A percentile compares a stretch with the other conserved stretches of the same genome.
Conservation (phyloP, 225 moss, liverwort and hornwort species). For the Marchantia polymorpha region DNA sequence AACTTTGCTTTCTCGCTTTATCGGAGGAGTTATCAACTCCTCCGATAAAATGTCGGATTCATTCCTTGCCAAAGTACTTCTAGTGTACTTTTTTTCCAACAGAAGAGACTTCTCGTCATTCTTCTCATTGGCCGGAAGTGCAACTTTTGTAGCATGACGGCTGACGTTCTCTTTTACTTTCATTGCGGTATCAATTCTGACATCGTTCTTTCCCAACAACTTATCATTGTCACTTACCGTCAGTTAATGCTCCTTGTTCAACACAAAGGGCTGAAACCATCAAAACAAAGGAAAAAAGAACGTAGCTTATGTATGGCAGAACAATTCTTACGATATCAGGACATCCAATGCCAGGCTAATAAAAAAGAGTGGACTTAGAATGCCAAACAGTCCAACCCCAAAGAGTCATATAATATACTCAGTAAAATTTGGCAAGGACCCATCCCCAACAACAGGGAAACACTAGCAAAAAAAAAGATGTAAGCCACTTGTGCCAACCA, state of each 20-base stretch:
- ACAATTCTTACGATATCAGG: slow-evolving; percentile 86
- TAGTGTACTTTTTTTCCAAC: slow-evolving; percentile 14
- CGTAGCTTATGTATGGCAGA: slow-evolving; percentile 60
- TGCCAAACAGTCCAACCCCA: slow-evolving; percentile 75
- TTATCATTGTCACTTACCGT: slow-evolving; percentile 26
- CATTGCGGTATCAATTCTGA: slow-evolving; percentile 1
- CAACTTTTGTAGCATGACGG: slow-evolving; percentile 7
- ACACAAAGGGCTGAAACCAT: slow-evolving; percentile 77
- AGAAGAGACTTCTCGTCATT: slow-evolving; percentile 34
- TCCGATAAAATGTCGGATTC: slow-evolving; percentile 20
- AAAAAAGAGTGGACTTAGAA: slow-evolving; percentile 44
- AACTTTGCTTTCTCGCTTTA: slow-evolving; percentile 34
- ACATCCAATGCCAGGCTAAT: slow-evolving; percentile 59
- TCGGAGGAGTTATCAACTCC: slow-evolving; percentile 31
- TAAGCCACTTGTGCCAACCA: slow-evolving; percentile 63
- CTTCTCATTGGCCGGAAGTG: slow-evolving; percentile 5
- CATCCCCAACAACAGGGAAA: slow-evolving; percentile 94
- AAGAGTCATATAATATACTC: slow-evolving; percentile 70
- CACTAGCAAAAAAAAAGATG: slow-evolving; percentile 43
- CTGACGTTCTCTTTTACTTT: neutral
- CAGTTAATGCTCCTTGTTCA: slow-evolving; percentile 62
- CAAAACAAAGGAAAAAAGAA: slow-evolving; percentile 64
- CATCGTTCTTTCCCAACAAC: slow-evolving; percentile 20
- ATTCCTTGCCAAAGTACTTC: slow-evolving; percentile 19
- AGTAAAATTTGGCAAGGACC: slow-evolving; percentile 76